phyloP scores from a whole-genome alignment of 345 rosid species.

The Eucalyptus polybractea region DNA sequence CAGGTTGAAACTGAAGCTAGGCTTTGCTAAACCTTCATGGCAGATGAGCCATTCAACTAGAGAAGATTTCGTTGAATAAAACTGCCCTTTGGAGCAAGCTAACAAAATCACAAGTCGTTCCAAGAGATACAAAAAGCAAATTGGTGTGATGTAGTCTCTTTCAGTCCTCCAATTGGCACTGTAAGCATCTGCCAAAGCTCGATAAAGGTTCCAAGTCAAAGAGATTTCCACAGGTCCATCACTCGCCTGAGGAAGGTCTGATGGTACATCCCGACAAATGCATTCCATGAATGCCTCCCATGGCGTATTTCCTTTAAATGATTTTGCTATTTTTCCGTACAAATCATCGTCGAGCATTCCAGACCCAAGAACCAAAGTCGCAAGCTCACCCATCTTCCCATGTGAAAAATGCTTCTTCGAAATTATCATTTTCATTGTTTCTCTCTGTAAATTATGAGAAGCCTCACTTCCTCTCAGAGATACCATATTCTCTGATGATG shows the following conservation, averaged over 20 bases:
- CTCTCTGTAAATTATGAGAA: constrained; percentile 2
- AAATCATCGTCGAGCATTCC: background rate
- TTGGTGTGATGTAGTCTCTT: constrained; percentile 18
- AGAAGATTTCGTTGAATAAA: constrained; percentile 12
- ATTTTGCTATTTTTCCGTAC: background rate
- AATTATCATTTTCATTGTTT: background rate
- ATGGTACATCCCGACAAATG: background rate
- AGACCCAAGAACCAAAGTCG: constrained; percentile 28
- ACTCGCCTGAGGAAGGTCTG: background rate
- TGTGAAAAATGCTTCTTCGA: constrained; percentile 1
- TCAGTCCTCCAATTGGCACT: constrained; percentile 10
- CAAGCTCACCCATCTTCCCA: constrained; percentile 22
- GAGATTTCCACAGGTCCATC: background rate
- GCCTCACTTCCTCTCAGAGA: constrained; percentile 12
- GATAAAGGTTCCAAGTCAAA: constrained; percentile 2
- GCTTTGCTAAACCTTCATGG: background rate
- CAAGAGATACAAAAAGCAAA: constrained; percentile 28
- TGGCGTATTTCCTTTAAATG: background rate
- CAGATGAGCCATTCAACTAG: constrained; percentile 26
- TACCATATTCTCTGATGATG: constrained; percentile 8
- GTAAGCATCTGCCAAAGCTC: constrained; percentile 18
- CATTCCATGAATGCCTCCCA: constrained; percentile 17
- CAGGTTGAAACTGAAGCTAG: background rate
- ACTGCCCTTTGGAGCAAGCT: background rate
- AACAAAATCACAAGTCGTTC: constrained; percentile 19